These are phyloP conservation scores for Babesia sp. DNA, from an alignment of 169 alveolate species.

Conservation along the genomic window DNA sequence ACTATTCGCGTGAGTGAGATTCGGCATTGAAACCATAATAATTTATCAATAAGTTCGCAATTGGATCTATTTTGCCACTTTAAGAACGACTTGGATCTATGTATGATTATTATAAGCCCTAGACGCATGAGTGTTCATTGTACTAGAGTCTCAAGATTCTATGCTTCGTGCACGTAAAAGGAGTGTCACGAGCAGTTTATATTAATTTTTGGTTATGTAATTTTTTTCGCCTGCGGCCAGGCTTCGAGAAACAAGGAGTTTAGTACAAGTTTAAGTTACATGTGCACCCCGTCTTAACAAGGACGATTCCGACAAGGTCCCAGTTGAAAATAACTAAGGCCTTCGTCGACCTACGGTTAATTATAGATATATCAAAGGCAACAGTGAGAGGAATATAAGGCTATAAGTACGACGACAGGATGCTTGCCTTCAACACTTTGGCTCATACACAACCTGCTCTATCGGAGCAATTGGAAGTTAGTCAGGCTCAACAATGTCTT, in stretches of 20 bases:
- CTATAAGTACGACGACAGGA: background rate
- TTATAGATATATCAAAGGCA: too few species aligned
- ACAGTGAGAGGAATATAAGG: too few species aligned
- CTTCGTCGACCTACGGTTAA: too few species aligned
- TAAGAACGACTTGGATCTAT: constrained; percentile 15
- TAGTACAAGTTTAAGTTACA: background rate
- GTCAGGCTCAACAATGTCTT: background rate
- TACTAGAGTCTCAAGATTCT: constrained; percentile 20
- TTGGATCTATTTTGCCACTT: background rate
- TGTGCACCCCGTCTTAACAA: too few species aligned
- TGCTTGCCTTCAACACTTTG: constrained; percentile 20
- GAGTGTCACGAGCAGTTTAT: constrained; percentile 2
- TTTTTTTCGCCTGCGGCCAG: background rate
- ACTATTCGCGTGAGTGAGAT: constrained; percentile 3
- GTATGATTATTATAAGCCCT: background rate
- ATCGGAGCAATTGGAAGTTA: constrained; percentile 18
- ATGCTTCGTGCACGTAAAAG: constrained; percentile 1
- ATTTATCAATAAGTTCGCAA: background rate
- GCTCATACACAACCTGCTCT: constrained; percentile 8
- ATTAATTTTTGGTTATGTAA: constrained; percentile 20
- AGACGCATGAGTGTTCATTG: constrained; percentile 34
- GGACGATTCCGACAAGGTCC: too few species aligned
- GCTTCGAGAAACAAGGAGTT: background rate
- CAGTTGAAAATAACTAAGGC: too few species aligned
- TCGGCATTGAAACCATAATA: background rate